Evolutionary conservation across 179 eudicot genomes (phyloP), one percentile per base, ranked within the genome.

Genomic region (Beta macrorhiza): DNA sequence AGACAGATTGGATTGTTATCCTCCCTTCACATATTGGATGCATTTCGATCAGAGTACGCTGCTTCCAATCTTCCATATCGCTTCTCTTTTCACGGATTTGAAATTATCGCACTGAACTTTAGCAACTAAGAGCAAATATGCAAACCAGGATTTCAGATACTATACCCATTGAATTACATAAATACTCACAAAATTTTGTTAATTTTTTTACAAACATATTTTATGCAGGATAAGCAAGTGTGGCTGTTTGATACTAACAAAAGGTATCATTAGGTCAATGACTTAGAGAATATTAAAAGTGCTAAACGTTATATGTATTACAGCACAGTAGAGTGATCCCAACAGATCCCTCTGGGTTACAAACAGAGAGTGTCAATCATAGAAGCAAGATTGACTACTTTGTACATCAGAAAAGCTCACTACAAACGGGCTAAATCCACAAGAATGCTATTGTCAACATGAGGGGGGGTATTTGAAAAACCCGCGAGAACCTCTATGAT

Each of bases 401-500:
- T 82, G 78, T 61, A 69, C 71, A 72, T 49, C 25, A 53, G 22
- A 25, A 69, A 77, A 58, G 22, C 56, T 25, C 29, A 45, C 16
- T 10, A 19, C 29, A 44, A 13, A 55, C 58, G 22, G 29, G 44
- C 42, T 37, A 56, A 72, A 72, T 71, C 80, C 67, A 65, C 8
- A 78, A 29, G 4, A 3, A 15, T 20, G 65, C 57, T n/a, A 74
- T 37, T 45, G 44, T 37, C 59, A 77, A 44, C 16, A 9, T 13
- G 15, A 56, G 13, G 51, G 20, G 44, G 15, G 15, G 42, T 74
- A n/a, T 16, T 29, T 14, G 45, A 32, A 61, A 22, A 59, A 51
- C n/a, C 52, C 29, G 25, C 14, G 22, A 20, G 17, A 68, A 47
- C 64, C 47, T 91, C 76, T 75, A 93, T 20, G 98, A 86, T 20